Conservation (phyloP, 2,329 filamentous ascomycete species). For the Fusarium ramigenum region DNA sequence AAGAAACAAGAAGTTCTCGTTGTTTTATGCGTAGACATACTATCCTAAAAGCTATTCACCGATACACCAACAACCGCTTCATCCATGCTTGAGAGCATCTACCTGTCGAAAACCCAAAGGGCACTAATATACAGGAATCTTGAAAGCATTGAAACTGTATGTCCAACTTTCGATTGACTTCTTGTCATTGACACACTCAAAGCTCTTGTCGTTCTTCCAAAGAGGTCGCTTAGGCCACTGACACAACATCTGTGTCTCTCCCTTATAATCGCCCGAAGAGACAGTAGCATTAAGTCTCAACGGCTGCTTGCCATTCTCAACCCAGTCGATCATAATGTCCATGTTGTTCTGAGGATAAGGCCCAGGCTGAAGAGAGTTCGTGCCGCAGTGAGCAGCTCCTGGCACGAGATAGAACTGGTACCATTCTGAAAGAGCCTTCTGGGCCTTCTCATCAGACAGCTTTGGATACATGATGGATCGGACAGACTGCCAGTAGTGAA, state of each 20-base stretch:
- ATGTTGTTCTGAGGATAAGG: slow-evolving; percentile 7
- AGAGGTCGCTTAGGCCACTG: neutral
- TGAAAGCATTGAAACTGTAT: neutral
- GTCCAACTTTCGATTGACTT: neutral
- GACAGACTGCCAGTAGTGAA: slow-evolving; percentile 6
- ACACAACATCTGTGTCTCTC: slow-evolving; percentile 3
- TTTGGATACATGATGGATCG: neutral
- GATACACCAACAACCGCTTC: neutral
- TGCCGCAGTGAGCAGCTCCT: slow-evolving; percentile 1
- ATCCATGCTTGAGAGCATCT: neutral
- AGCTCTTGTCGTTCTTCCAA: neutral
- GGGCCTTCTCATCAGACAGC: neutral
- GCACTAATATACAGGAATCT: neutral
- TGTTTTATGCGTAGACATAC: rapidly evolving
- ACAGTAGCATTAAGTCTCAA: neutral
- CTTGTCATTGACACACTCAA: neutral
- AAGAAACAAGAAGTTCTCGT: neutral
- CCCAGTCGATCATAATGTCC: slow-evolving; percentile 1
- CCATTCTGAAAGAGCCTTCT: neutral
- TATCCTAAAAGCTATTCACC: neutral
- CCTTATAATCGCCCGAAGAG: neutral
- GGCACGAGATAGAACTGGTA: slow-evolving; percentile 5
- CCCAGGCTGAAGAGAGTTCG: neutral
- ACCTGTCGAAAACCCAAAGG: too few species aligned
- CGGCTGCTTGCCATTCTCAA: neutral